phyloP scores from a whole-genome alignment of 2,329 filamentous ascomycete species.

The Xylaria polymorpha region DNA sequence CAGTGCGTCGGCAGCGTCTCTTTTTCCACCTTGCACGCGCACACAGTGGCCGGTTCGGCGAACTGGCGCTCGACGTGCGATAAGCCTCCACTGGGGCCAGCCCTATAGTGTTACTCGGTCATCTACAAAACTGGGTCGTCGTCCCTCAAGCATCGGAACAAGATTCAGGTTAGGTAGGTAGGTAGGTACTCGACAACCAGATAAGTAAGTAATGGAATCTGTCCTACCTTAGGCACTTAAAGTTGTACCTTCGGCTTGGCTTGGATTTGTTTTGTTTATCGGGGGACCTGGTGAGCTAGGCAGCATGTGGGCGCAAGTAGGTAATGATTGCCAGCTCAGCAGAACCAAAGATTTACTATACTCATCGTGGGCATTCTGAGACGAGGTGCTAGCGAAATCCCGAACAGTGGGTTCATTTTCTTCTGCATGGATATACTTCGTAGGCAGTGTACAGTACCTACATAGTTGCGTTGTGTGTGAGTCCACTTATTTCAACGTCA shows the following conservation, averaged over 20 bases:
- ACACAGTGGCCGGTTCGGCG: neutral
- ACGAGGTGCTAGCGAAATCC: neutral
- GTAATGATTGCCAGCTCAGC: conserved; percentile 35
- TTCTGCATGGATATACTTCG: neutral
- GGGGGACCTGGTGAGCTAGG: conserved; percentile 4
- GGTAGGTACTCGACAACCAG: conserved; percentile 14
- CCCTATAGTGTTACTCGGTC: conserved; percentile 32
- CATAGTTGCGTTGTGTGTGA: neutral
- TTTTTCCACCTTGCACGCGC: conserved; percentile 8
- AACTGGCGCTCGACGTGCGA: conserved; percentile 17
- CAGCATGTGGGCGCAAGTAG: conserved; percentile 16
- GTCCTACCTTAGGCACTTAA: neutral
- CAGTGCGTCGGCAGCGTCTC: conserved; percentile 8
- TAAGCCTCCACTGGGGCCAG: conserved; percentile 29
- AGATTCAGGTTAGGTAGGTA: conserved; percentile 14
- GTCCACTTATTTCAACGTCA: conserved; percentile 18
- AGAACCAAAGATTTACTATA: conserved; percentile 23
- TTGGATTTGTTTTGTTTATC: conserved; percentile 2
- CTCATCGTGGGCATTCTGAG: conserved; percentile 6
- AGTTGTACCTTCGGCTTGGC: neutral
- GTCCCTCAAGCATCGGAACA: conserved; percentile 23
- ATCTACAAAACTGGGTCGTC: conserved; percentile 17
- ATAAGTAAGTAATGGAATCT: conserved; percentile 11
- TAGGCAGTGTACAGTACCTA: neutral
- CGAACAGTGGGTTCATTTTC: conserved; percentile 10